Conservation (phyloP, 2,329 filamentous ascomycete species). For the Trichoderma asperellum region DNA sequence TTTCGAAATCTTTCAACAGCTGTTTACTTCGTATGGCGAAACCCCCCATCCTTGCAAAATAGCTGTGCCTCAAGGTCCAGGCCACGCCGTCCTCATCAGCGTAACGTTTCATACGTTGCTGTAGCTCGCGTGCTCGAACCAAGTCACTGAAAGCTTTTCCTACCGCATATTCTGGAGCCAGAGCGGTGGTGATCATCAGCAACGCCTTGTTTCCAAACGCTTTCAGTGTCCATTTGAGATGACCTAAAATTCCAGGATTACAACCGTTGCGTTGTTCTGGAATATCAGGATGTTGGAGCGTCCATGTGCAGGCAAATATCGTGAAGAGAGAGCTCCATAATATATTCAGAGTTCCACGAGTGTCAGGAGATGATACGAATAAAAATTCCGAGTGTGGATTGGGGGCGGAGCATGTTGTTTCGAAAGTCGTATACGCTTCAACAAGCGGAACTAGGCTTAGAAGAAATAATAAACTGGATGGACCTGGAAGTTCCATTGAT, state of each 20-base stretch:
- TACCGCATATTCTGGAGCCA: neutral
- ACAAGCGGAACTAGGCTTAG: neutral
- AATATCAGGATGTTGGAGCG: neutral
- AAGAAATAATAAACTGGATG: accelerated
- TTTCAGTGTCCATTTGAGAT: neutral
- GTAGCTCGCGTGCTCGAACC: accelerated
- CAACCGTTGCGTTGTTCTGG: neutral
- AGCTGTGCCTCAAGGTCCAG: neutral
- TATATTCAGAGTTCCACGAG: slow-evolving; percentile 1
- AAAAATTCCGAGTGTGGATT: neutral
- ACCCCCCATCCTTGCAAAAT: slow-evolving; percentile 3
- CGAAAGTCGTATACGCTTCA: neutral
- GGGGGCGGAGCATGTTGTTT: neutral
- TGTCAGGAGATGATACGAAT: neutral
- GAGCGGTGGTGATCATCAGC: neutral
- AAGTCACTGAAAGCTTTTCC: neutral
- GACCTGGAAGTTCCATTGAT: neutral
- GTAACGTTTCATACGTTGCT: neutral
- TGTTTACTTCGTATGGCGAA: neutral
- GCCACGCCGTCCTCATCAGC: neutral
- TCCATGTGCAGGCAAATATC: neutral
- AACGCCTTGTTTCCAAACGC: neutral
- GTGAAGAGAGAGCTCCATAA: slow-evolving; percentile 15
- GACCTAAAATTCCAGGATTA: too few relatives aligned
- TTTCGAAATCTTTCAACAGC: too few relatives aligned